Evolutionary conservation across 768 basidiomycete genomes (phyloP), one percentile per base, ranked within the genome.

Genomic region (Phanerodontia chrysosporium): DNA sequence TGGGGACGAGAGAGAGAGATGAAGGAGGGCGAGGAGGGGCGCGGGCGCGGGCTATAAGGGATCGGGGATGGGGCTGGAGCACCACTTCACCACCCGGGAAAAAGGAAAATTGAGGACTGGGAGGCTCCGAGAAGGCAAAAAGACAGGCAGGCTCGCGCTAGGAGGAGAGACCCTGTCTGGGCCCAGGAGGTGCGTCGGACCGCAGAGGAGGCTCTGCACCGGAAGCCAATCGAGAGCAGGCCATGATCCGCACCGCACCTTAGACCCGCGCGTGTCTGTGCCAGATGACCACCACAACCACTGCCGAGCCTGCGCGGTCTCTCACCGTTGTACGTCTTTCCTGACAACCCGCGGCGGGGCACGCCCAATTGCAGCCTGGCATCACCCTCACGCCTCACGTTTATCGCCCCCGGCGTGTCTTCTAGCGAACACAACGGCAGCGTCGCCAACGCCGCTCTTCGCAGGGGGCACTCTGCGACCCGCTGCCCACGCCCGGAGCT

Each of bases 21-120:
- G 57, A 54, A 45, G 35, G 51, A 49, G 59, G 64, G 61, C 56
- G 59, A 67, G 32, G 60, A 39, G 39, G 55, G 48, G 18, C 22
- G 44, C 53, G 29, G 28, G 59, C 57, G 39, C 39, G 18, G 39
- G 39, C 39, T 42, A 12, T 42, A 42, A 42, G 39, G 39, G 39
- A 42, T 7, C 10, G 56, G 28, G 39, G 53, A 13, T 48, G 46
- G 46, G 46, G 46, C 46, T 48, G 46, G 46, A 24, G 46, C 46
- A 48, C 46, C 46, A 48, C 46, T 24, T 24, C 22, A 24, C 24
- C 21, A 24, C 22, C 46, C 46, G 46, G 46, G 24, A 48, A 48
- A 48, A 48, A 12, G 46, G 25, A 48, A 48, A 48, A 25, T 13
- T 48, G 46, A 25, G 39, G 18, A 42, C 12, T 28, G 46, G 27